Base-by-base conservation (phyloP, 139 green algal genomes). In the Micromonas commoda region DNA sequence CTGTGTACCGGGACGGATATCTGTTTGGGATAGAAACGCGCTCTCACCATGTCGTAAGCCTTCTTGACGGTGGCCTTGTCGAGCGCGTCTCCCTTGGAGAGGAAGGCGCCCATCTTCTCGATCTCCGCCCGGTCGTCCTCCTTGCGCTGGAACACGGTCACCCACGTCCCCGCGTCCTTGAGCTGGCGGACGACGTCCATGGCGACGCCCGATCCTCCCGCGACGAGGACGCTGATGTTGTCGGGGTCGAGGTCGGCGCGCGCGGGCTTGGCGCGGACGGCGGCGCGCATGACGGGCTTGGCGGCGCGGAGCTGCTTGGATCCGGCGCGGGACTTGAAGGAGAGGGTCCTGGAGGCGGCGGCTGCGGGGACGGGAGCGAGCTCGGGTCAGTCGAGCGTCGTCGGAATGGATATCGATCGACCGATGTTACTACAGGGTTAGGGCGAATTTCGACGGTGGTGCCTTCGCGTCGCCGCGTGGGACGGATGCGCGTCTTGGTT, bases 1-100 rank as follows among this genome's bases (percentile, higher is more conserved):
- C n/a, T n/a, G n/a, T n/a, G n/a, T n/a, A n/a, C n/a, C n/a, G n/a
- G n/a, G n/a, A n/a, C n/a, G n/a, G n/a, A n/a, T n/a, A n/a, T n/a
- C n/a, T n/a, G n/a, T n/a, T n/a, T n/a, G n/a, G n/a, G n/a, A n/a
- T n/a, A n/a, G n/a, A n/a, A n/a, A n/a, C n/a, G n/a, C n/a, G n/a
- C n/a, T n/a, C n/a, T n/a, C n/a, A n/a, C 65, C 28, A 63, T 21
- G 38, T 79, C 71, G 37, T 96, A 92, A 0, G 90, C 87, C 57
- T 91, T 91, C 31, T 91, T 82, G 5, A 98, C 81, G 32, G 89
- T 83, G 0, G 84, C 85, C 51, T 80, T 79, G 76, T 91, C 85
- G 26, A 93, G 81, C 6, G 93, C 94, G 78, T 97, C 93, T 3
- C 90, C 94, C 52, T 93, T 93, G 16, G 90, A 85, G 0, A 94